Percentiles rank a stretch among this genome's conserved stretches.
Evolutionary conservation across 108 stramenopile genomes (phyloP).

Genomic region (Craspedostauros australis): DNA sequence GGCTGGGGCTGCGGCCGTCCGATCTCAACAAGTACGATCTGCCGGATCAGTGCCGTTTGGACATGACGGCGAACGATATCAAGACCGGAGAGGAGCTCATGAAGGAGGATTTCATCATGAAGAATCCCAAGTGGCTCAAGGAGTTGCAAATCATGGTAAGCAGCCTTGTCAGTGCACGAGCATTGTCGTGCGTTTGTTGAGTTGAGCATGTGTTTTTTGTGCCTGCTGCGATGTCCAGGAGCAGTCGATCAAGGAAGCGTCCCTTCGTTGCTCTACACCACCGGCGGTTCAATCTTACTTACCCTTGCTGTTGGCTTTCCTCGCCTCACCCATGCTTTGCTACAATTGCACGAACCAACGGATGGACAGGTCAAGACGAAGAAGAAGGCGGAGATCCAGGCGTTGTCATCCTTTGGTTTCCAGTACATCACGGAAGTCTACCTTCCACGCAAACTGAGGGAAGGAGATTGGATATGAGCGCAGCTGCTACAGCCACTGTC

Average conservation of each 20-base stretch:
- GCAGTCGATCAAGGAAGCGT: no score
- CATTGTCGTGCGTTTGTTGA: no score
- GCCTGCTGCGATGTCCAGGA: no score
- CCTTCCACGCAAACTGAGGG: constrained; percentile 86
- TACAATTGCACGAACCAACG: no score
- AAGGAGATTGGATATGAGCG: constrained; percentile 90
- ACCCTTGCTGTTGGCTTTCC: no score
- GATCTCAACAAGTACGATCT: constrained; percentile 83
- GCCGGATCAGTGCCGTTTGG: constrained; percentile 90
- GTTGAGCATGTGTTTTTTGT: no score
- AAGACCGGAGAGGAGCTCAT: constrained; percentile 93
- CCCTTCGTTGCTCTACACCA: no score
- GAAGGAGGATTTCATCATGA: constrained; percentile 92
- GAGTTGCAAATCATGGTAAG: constrained; percentile 90
- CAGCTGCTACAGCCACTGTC: no score
- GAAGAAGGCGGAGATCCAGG: constrained; percentile 98
- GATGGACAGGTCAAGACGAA: constrained; percentile 88
- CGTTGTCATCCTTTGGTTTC: constrained; percentile 92
- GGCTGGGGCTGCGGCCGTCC: constrained; percentile 89
- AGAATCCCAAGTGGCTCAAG: constrained; percentile 94
- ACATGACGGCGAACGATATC: constrained; percentile 96
- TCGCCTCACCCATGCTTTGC: no score
- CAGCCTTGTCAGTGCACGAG: no score
- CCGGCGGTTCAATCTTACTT: no score
- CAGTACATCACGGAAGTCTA: constrained; percentile 96